A percentile compares a stretch with the other conserved stretches of the same genome.
phyloP scores from a whole-genome alignment of 306 rosid species.

The Dicorynia guianensis region DNA sequence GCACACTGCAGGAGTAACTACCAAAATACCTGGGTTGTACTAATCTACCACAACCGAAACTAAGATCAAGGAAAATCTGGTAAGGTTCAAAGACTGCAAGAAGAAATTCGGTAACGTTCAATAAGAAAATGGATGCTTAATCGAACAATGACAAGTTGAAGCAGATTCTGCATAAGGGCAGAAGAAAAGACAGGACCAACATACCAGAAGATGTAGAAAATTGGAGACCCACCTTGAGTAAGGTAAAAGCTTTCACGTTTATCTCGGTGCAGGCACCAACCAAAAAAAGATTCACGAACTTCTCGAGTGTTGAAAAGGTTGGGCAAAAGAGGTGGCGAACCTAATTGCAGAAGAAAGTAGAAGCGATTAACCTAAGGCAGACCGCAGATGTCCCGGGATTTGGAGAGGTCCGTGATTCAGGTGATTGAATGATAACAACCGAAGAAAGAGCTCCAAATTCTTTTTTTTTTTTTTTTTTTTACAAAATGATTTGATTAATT shows the following conservation, averaged over 20 bases:
- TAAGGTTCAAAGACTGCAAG: background rate
- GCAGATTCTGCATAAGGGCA: background rate
- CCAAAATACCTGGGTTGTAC: background rate
- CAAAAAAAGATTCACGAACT: background rate
- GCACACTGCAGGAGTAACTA: slow-evolving; percentile 2
- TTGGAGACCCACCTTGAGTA: background rate
- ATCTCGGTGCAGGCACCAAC: background rate
- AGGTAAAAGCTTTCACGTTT: background rate
- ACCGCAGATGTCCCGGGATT: background rate
- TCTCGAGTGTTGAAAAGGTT: background rate
- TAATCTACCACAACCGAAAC: background rate
- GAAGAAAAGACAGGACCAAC: slow-evolving; percentile 18
- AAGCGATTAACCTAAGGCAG: background rate
- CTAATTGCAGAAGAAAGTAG: background rate
- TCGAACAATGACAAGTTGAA: background rate
- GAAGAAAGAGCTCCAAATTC: no score
- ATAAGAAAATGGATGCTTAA: background rate
- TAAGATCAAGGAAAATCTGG: background rate
- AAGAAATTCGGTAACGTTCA: background rate
- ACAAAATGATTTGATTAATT: no score
- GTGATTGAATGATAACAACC: no score
- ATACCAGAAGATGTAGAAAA: slow-evolving; percentile 12
- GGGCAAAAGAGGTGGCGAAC: no score
- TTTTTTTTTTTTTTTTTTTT: no score
- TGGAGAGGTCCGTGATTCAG: background rate